These are phyloP conservation scores for Ustilago shanxiensis DNA, from an alignment of 1,284 basidiomycete species.

Conservation along the genomic window DNA sequence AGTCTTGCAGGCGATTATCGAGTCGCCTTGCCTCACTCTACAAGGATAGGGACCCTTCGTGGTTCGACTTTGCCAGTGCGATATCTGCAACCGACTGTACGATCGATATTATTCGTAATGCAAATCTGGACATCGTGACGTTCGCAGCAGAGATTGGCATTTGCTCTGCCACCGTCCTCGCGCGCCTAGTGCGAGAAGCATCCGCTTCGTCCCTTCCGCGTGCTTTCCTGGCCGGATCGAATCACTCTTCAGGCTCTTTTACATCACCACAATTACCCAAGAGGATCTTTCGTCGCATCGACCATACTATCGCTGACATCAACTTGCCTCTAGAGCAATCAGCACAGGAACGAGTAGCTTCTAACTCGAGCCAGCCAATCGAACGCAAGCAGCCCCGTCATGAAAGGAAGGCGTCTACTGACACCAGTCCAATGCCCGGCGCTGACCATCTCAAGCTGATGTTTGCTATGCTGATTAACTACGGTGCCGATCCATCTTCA, in stretches of 20 bases:
- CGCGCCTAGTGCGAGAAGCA: constrained; percentile 5
- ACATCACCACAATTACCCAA: constrained; percentile 18
- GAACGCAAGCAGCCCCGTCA: constrained; percentile 18
- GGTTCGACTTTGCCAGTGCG: constrained; percentile 6
- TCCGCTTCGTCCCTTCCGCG: constrained; percentile 3
- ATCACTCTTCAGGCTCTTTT: not conserved
- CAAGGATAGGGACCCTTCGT: not conserved
- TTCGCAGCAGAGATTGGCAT: constrained; percentile 32
- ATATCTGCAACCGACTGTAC: constrained; percentile 10
- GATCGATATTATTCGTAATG: not conserved
- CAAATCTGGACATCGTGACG: constrained; percentile 19
- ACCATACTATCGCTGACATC: not conserved
- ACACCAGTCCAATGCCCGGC: constrained; percentile 22
- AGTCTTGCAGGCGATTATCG: constrained; percentile 11
- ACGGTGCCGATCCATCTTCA: constrained; percentile 28
- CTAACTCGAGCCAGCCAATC: constrained; percentile 2
- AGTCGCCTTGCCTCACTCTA: constrained; percentile 8
- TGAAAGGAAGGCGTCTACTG: not conserved
- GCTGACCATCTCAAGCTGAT: constrained; percentile 20
- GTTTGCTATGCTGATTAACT: constrained; percentile 17
- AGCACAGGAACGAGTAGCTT: not conserved
- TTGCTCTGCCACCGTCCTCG: constrained; percentile 19
- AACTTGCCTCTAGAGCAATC: not conserved
- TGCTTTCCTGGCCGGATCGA: constrained; percentile 6
- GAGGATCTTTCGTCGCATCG: constrained; percentile 39